Evolutionary conservation across 495 filamentous ascomycete species (phyloP), one percentile per base, ranked within the genome.

Genomic region (Oleoguttula mirabilis): DNA sequence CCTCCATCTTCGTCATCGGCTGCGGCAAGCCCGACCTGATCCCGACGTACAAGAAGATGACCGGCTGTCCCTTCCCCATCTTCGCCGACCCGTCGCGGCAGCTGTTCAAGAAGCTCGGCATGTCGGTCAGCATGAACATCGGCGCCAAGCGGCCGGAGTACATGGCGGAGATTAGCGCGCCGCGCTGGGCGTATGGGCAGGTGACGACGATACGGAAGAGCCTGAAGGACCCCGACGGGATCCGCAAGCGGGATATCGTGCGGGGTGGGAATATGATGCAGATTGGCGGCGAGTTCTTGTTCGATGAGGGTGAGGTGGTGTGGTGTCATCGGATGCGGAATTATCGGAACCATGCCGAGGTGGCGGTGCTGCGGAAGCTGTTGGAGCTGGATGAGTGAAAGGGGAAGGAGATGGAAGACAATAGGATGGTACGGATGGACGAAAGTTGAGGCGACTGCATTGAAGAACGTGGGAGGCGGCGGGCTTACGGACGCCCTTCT

Each of bases 311-410:
- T 55, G 56, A 61, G 32, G 71, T 82, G 1, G 73, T 71, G 2
- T 93, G 86, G 85, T 87, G 80, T 52, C 81, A 87, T 60, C 70
- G 86, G 2, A 94, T 94, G 84, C 64, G 64, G 51, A 82, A 72
- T 39, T 87, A 82, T 20, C 58, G 85, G 30, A 83, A 86, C 52
- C 87, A 94, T 52, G 69, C 71, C 1, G 83, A 85, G 66, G 61
- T 90, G 0, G 55, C 67, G 1, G 71, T 76, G 41, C 43, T 88
- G 30, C 66, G 71, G 60, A 61, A 69, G 56, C 59, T 84, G 30
- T 56, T 86, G 21, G 79, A 77, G 2, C 43, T 82, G 19, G 67
- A 75, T 45, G 71, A 47, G 33, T 51, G 34, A 41, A n/a, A 34
- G 32, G 27, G 27, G n/a, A n/a, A n/a, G n/a, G n/a, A n/a, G n/a